Evolutionary conservation across 176 grass and related monocot genomes (phyloP).

Genomic region (Canna indica): DNA sequence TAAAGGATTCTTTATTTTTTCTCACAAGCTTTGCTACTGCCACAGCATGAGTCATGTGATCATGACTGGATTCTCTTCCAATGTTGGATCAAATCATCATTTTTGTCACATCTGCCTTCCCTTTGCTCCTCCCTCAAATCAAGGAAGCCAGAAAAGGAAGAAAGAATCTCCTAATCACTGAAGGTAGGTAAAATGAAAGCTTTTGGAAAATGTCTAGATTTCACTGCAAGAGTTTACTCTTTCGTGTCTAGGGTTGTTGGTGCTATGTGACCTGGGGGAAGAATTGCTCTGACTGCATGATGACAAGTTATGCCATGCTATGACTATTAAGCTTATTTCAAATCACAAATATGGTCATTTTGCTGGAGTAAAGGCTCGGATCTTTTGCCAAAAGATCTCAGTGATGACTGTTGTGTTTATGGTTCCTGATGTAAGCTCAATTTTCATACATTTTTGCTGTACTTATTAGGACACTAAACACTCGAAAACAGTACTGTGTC

Average conservation of each 20-base stretch:
- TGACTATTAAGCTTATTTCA: not conserved
- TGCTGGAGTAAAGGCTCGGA: too few relatives aligned
- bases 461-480: not conserved
- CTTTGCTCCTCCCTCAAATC: not conserved
- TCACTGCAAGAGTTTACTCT: not conserved
- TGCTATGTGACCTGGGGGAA: not conserved
- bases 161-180: not conserved
- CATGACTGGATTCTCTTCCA: slow-evolving; percentile 7
- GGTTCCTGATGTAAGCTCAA: not conserved
- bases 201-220: not conserved
- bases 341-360: not conserved
- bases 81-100: slow-evolving; percentile 7
- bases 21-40: not conserved
- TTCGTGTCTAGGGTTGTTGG: not conserved
- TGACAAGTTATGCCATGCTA: not conserved
- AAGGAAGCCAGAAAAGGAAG: not conserved
- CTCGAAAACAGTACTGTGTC: not conserved
- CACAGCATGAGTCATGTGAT: not conserved
- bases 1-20: not conserved
- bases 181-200: not conserved
- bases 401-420: not conserved
- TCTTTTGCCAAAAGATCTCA: too few relatives aligned
- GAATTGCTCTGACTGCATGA: not conserved
- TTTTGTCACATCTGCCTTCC: not conserved
- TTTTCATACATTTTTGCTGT: not conserved